These are phyloP conservation scores for Yamadazyma oceani DNA, from an alignment of 1,139 yeast species.

Conservation along the genomic window DNA sequence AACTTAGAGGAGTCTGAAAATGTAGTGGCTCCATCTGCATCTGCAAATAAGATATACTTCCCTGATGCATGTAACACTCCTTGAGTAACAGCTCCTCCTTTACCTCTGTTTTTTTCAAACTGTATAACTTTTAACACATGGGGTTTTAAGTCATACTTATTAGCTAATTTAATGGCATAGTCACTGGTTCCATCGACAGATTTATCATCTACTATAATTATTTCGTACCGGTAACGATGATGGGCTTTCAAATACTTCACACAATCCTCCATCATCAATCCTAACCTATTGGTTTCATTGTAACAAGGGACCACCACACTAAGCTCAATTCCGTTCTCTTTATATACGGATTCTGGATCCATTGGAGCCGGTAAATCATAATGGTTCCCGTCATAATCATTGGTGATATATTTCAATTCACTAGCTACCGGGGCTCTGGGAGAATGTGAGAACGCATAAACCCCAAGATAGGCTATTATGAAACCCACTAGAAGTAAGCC, in stretches of 20 bases:
- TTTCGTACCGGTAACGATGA: constrained; percentile 56
- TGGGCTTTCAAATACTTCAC: constrained; percentile 50
- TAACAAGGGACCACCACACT: constrained; percentile 89
- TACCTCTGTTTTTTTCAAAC: constrained; percentile 78
- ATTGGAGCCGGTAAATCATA: constrained; percentile 32
- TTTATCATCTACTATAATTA: constrained; percentile 89
- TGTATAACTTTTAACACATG: constrained; percentile 68
- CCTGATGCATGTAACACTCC: constrained; percentile 83
- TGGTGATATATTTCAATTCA: constrained; percentile 53
- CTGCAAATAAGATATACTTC: constrained; percentile 77
- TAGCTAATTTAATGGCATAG: constrained; percentile 69
- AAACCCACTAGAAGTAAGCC: not conserved
- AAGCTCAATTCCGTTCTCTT: constrained; percentile 42
- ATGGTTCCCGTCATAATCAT: constrained; percentile 22
- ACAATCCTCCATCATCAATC: constrained; percentile 76
- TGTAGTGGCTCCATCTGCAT: constrained; percentile 95
- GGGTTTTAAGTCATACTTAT: constrained; percentile 47
- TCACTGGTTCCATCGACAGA: constrained; percentile 77
- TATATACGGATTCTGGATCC: constrained; percentile 29
- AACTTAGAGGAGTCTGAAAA: constrained; percentile 69
- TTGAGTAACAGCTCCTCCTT: constrained; percentile 97
- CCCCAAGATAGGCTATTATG: constrained; percentile 35
- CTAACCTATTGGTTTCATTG: constrained; percentile 76
- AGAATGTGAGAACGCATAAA: constrained; percentile 56
- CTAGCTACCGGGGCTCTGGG: constrained; percentile 57